Conservation (phyloP, 345 rosid species). For the Dipteronia sinensis region DNA sequence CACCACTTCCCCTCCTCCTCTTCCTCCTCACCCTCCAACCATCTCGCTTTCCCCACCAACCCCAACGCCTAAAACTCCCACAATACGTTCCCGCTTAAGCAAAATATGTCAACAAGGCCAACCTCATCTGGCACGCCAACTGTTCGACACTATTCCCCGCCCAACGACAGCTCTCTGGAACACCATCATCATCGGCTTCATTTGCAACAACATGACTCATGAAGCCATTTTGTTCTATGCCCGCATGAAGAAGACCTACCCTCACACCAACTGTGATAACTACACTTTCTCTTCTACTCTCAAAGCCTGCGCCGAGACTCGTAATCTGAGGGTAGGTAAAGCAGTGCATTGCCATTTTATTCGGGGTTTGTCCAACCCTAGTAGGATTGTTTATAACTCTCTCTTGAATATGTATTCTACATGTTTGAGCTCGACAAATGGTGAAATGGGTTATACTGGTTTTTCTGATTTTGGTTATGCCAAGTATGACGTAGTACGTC, state of each 20-base stretch:
- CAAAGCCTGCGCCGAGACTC: constrained; percentile 76
- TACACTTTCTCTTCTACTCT: constrained; percentile 86
- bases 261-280: constrained; percentile 52
- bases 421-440: constrained; percentile 38
- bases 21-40: constrained; percentile 28
- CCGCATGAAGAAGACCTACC: constrained; percentile 58
- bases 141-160: constrained; percentile 79
- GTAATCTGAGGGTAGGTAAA: constrained; percentile 54
- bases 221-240: constrained; percentile 75
- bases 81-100: constrained; percentile 85
- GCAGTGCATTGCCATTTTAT: constrained; percentile 82
- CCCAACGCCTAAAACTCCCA: constrained; percentile 53
- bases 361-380: constrained; percentile 62
- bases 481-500: constrained; percentile 56
- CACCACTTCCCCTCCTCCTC: constrained; percentile 24
- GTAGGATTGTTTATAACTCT: constrained; percentile 77
- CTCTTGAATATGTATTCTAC: constrained; percentile 76
- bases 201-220: constrained; percentile 75
- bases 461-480: constrained; percentile 26
- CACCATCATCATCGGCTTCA: constrained; percentile 80
- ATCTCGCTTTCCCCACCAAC: constrained; percentile 38
- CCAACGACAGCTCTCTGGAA: constrained; percentile 81
- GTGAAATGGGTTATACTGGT: constrained; percentile 21
- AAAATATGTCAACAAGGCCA: constrained; percentile 74
- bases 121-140: constrained; percentile 76